A percentile compares a stretch with the other conserved stretches of the same genome.
phyloP scores from a whole-genome alignment of 768 basidiomycete genomes.

The Cyclocybe cylindracea region DNA sequence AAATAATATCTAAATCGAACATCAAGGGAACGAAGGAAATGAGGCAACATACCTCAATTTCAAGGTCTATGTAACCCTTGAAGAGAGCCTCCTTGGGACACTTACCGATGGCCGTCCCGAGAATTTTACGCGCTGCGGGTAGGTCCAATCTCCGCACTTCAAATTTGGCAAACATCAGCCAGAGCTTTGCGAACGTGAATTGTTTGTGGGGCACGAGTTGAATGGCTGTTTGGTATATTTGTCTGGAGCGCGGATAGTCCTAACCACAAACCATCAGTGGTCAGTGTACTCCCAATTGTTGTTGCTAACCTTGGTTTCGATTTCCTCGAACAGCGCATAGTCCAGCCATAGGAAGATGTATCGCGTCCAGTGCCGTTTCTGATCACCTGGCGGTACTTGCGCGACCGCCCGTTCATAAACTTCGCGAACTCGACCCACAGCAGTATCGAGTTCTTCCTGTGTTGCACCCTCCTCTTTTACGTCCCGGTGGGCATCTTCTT shows the following conservation, averaged over 20 bases:
- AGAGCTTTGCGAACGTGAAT: conserved; percentile 97
- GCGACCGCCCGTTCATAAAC: conserved; percentile 95
- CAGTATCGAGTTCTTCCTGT: conserved; percentile 65
- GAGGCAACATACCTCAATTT: conserved; percentile 77
- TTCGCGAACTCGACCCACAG: conserved; percentile 75
- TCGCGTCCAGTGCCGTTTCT: conserved; percentile 90
- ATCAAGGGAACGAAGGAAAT: neutral
- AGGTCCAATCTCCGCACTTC: conserved; percentile 86
- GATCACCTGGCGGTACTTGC: conserved; percentile 90
- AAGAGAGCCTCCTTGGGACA: conserved; percentile 95
- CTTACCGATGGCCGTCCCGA: conserved; percentile 92
- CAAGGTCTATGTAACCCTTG: conserved; percentile 94
- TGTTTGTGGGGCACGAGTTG: conserved; percentile 92
- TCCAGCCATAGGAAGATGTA: conserved; percentile 94
- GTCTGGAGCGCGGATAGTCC: conserved; percentile 84
- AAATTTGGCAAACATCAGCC: conserved; percentile 91
- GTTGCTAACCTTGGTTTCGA: conserved; percentile 78
- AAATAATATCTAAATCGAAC: conserved; percentile 1
- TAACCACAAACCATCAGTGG: conserved; percentile 25
- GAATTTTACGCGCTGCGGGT: conserved; percentile 80
- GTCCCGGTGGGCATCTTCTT: conserved; percentile 84
- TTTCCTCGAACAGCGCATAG: conserved; percentile 96
- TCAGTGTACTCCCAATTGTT: neutral
- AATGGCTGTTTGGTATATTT: conserved; percentile 90
- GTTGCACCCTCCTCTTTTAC: conserved; percentile 75